These are phyloP conservation scores for Telfairia occidentalis DNA, from an alignment of 331 rosid species.

Conservation along the genomic window DNA sequence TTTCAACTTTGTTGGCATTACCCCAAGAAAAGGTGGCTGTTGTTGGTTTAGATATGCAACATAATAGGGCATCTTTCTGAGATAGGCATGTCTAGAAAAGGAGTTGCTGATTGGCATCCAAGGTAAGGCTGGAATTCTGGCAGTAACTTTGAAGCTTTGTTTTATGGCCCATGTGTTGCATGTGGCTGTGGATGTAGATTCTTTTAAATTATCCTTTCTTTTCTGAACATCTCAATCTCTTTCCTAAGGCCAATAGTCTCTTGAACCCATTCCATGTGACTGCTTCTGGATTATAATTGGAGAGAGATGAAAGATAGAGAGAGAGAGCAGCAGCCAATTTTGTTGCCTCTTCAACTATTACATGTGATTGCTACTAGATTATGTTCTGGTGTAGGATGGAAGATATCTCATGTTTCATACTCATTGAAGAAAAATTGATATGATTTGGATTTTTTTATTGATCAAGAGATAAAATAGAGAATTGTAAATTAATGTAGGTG, in stretches of 20 bases:
- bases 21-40: not conserved
- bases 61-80: not conserved
- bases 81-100: not conserved
- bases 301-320: no score
- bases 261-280: not conserved
- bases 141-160: not conserved
- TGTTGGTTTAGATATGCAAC: not conserved
- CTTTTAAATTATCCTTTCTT: not conserved
- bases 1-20: not conserved
- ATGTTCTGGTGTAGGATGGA: not conserved
- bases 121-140: constrained; percentile 1
- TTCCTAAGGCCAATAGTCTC: not conserved
- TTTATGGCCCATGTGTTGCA: not conserved
- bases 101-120: constrained; percentile 6
- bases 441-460: not conserved
- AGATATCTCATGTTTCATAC: no score
- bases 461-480: not conserved
- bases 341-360: not conserved
- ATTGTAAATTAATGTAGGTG: not conserved
- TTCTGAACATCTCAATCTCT: not conserved
- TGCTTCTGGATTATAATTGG: not conserved
- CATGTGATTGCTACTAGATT: not conserved
- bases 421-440: not conserved
- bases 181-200: not conserved
- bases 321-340: not conserved